These are phyloP conservation scores for Penicillium goetzii DNA, from an alignment of 495 filamentous ascomycete species.

Conservation along the genomic window DNA sequence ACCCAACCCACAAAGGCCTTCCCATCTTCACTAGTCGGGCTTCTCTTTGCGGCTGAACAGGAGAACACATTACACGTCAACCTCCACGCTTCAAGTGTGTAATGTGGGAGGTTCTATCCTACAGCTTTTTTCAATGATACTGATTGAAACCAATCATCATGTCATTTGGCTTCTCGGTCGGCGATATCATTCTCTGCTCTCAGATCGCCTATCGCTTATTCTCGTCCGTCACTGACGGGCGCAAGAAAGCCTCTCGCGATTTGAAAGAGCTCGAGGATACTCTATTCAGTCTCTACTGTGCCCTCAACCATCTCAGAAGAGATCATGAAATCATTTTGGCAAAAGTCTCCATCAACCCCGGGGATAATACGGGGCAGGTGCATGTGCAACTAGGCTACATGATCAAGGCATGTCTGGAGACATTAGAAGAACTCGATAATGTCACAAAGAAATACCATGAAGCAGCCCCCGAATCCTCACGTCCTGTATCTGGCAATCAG, in stretches of 20 bases:
- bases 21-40: background rate
- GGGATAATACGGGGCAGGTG: background rate
- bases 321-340: background rate
- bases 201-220: conserved; percentile 13
- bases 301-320: conserved; percentile 6
- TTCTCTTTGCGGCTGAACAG: background rate
- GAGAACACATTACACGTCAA: background rate
- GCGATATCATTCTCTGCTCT: conserved; percentile 17
- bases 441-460: conserved; percentile 13
- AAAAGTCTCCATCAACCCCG: background rate
- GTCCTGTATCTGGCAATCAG: background rate
- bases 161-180: conserved; percentile 14
- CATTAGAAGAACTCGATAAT: conserved; percentile 11
- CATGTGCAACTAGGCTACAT: conserved; percentile 4
- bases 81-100: background rate
- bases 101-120: background rate
- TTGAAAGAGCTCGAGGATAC: conserved; percentile 10
- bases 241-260: background rate
- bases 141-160: background rate
- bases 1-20: background rate
- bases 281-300: conserved; percentile 9
- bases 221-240: background rate
- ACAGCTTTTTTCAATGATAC: background rate
- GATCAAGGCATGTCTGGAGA: conserved; percentile 6
- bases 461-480: background rate